Percentiles rank a stretch among this genome's conserved stretches.
Conservation (phyloP, 495 filamentous ascomycete genomes). For the Neurospora pannonica region DNA sequence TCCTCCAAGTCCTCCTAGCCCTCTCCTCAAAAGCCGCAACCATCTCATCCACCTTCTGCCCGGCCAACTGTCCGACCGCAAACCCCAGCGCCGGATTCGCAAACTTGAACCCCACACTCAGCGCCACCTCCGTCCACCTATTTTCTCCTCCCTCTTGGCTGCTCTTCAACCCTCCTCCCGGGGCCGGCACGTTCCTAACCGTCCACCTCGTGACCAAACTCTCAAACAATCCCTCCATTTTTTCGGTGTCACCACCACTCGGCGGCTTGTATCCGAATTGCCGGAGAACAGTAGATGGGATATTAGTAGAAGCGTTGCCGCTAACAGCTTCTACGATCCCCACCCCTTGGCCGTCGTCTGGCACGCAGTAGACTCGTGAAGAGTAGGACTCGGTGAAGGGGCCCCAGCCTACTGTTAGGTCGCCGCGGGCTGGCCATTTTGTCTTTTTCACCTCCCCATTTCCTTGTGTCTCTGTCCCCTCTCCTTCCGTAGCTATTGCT, state of each 20-base stretch:
- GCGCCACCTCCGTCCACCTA: conserved; percentile 57
- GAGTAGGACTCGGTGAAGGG: conserved; percentile 73
- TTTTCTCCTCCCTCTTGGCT: conserved; percentile 21
- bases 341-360: conserved; percentile 17
- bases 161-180: conserved; percentile 14
- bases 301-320: conserved; percentile 42
- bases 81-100: conserved; percentile 73
- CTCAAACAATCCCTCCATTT: conserved; percentile 54
- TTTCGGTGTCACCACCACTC: conserved; percentile 1
- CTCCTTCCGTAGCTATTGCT: conserved; percentile 2
- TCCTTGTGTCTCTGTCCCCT: conserved; percentile 7
- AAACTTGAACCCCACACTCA: conserved; percentile 74
- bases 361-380: conserved; percentile 64
- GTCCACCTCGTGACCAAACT: conserved; percentile 75
- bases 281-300: conserved; percentile 27
- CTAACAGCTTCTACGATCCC: conserved; percentile 68
- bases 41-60: conserved; percentile 78
- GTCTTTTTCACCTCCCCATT: not conserved
- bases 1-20: conserved; percentile 50
- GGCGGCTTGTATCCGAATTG: conserved; percentile 22
- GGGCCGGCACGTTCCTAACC: conserved; percentile 28
- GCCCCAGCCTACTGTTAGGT: conserved; percentile 77
- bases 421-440: conserved; percentile 61
- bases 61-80: conserved; percentile 68
- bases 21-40: conserved; percentile 87